Base-by-base conservation (phyloP, 495 filamentous ascomycete species). In the Xeromyces bisporus region DNA sequence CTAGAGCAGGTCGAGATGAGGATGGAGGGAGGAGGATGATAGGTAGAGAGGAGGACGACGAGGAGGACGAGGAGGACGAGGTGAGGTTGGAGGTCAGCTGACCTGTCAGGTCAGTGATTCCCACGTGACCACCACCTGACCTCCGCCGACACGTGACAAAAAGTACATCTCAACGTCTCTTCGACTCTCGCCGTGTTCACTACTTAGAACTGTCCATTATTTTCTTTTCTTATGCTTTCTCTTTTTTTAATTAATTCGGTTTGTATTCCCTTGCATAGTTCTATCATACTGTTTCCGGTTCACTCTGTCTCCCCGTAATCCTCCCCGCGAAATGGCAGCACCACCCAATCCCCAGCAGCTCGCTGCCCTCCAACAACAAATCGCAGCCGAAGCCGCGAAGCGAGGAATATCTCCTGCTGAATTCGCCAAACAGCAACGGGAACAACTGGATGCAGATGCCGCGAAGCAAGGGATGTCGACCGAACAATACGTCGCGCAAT, bases 361-460 rank as follows among this genome's bases (percentile, higher is more conserved):
- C 37, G 69, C 67, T 15, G 62, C 62, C 13, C 86, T 93, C 71
- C 82, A 91, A 49, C 70, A 75, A 46, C 81, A 89, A 55, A 61
- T 93, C 39, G 79, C 77, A 28, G 66, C 66, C 29, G 77, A 84
- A 53, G 78, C 78, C 21, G 64, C 76, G 41, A 74, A 69, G 56
- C 66, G 73, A 42, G 79, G 79, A 42, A 67, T 85, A 71, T 73
- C 75, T 1, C 76, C 79, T 1, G 75, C 75, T 35, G 61, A 82
- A 53, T 80, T 82, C 42, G 67, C 77, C 35, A 67, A 74, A 28
- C 53, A 62, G 45, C 63, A 68, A 41, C 58, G 63, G 15, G 62
- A 66, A 33, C 60, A 66, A 27, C 46, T 69, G n/a, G 56, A 66
- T 56, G 48, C 66, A 49, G 72, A 84, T 52, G 71, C 75, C 28